Evolutionary conservation across 1,139 yeast genomes (phyloP).

Genomic region (Geotrichum bryndzae): DNA sequence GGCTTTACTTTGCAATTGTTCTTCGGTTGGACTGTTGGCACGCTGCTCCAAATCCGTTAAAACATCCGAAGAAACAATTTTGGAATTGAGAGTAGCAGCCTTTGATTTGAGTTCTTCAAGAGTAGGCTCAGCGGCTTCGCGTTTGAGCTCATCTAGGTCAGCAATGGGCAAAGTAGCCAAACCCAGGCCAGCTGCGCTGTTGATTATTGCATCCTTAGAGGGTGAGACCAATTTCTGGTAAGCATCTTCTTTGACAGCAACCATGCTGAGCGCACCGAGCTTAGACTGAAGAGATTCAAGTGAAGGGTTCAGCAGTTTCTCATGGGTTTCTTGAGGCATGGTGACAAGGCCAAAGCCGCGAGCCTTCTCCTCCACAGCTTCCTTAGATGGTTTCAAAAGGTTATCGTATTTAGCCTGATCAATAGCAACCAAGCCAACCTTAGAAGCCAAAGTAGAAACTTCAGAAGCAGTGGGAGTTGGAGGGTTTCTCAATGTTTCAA

Average conservation of each 20-base stretch:
- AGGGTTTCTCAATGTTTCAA: conserved; percentile 22
- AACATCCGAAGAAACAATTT: conserved; percentile 21
- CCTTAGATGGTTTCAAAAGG: conserved; percentile 23
- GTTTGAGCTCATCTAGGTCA: conserved; percentile 26
- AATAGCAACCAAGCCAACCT: conserved; percentile 30
- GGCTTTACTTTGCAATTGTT: conserved; percentile 27
- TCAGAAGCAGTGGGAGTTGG: conserved; percentile 21
- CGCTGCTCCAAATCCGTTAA: conserved; percentile 21
- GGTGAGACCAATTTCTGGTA: conserved; percentile 24
- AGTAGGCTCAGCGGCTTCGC: conserved; percentile 23
- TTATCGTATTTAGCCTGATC: conserved; percentile 21
- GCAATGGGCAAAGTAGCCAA: conserved; percentile 37
- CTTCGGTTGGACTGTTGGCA: conserved; percentile 30
- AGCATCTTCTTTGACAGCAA: conserved; percentile 26
- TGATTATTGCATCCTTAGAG: not conserved
- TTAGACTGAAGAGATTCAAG: conserved; percentile 9
- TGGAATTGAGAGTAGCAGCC: conserved; percentile 10
- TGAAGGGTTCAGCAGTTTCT: conserved; percentile 29
- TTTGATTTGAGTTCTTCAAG: conserved; percentile 25
- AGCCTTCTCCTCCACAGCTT: conserved; percentile 25
- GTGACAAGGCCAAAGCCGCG: conserved; percentile 9
- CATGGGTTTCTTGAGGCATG: conserved; percentile 4
- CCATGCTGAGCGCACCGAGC: conserved; percentile 1
- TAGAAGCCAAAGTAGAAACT: conserved; percentile 23
- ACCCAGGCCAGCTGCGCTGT: conserved; percentile 27